A percentile compares a stretch with the other conserved stretches of the same genome.
Evolutionary conservation across 345 rosid genomes (phyloP).

Genomic region (Melastoma malabathricum): DNA sequence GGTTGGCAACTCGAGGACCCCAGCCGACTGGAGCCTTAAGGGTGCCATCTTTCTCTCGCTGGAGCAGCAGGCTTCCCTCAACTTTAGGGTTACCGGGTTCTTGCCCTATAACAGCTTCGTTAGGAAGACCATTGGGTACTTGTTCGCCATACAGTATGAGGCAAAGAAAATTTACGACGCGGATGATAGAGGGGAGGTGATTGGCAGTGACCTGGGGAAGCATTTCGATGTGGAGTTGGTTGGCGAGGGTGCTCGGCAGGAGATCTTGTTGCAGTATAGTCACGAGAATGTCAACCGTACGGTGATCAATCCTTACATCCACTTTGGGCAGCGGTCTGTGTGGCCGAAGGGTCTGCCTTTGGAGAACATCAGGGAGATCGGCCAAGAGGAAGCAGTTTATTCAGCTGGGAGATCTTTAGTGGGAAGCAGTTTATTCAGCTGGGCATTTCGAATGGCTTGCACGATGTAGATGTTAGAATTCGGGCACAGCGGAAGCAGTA

Average conservation of each 20-base stretch:
- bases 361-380: slow-evolving; percentile 84
- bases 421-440: slow-evolving; percentile 96
- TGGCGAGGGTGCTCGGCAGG: slow-evolving; percentile 82
- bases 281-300: slow-evolving; percentile 70
- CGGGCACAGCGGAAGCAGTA: too few species aligned
- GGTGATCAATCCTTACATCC: slow-evolving; percentile 82
- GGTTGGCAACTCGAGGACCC: slow-evolving; percentile 75
- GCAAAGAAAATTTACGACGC: slow-evolving; percentile 89
- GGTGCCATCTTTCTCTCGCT: slow-evolving; percentile 75
- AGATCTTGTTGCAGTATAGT: slow-evolving; percentile 67
- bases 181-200: slow-evolving; percentile 87
- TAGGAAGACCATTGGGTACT: slow-evolving; percentile 77
- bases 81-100: slow-evolving; percentile 56
- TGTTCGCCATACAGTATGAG: slow-evolving; percentile 94
- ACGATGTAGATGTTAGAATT: too few species aligned
- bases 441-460: slow-evolving; percentile 90
- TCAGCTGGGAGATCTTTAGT: slow-evolving; percentile 81
- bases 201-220: slow-evolving; percentile 69
- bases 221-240: slow-evolving; percentile 84
- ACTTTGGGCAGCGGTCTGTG: slow-evolving; percentile 93
- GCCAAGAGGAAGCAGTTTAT: slow-evolving; percentile 87
- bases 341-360: slow-evolving; percentile 99
- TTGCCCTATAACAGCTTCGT: slow-evolving; percentile 88
- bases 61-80: slow-evolving; percentile 74
- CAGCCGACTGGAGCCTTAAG: slow-evolving; percentile 76